Evolutionary conservation across 345 rosid species (phyloP).

Genomic region (Cardamine chenopodiifolia): DNA sequence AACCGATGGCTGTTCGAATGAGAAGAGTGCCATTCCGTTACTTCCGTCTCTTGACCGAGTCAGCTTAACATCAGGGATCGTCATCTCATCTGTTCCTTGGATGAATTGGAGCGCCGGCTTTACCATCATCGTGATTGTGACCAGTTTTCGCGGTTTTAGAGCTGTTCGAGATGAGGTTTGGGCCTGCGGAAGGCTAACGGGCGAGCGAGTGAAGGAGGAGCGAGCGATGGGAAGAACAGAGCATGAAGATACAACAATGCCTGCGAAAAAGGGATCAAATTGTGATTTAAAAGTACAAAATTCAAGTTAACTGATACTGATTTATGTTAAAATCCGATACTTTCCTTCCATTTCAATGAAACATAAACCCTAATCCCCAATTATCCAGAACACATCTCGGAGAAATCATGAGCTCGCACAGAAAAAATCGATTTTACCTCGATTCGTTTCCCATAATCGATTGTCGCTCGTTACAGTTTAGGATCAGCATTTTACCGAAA

Average conservation of each 20-base stretch:
- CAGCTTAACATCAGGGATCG: conserved; percentile 78
- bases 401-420: neutral
- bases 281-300: neutral
- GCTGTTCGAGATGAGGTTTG: conserved; percentile 27
- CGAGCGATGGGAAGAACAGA: conserved; percentile 43
- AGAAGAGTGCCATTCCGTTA: conserved; percentile 82
- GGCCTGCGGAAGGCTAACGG: conserved; percentile 41
- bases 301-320: neutral
- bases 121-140: conserved; percentile 60
- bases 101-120: conserved; percentile 82
- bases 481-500: neutral
- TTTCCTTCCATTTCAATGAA: neutral
- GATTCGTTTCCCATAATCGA: conserved; percentile 3
- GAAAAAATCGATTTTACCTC: neutral
- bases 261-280: conserved; percentile 39
- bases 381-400: neutral
- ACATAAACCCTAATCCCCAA: conserved; percentile 33
- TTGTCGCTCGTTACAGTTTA: neutral
- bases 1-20: conserved; percentile 84
- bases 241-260: conserved; percentile 46
- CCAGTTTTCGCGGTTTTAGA: conserved; percentile 28
- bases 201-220: conserved; percentile 56
- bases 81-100: conserved; percentile 90
- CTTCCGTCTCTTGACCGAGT: conserved; percentile 87
- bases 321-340: neutral